Base-by-base conservation (phyloP, 345 rosid species). In the Boechera divaricarpa region DNA sequence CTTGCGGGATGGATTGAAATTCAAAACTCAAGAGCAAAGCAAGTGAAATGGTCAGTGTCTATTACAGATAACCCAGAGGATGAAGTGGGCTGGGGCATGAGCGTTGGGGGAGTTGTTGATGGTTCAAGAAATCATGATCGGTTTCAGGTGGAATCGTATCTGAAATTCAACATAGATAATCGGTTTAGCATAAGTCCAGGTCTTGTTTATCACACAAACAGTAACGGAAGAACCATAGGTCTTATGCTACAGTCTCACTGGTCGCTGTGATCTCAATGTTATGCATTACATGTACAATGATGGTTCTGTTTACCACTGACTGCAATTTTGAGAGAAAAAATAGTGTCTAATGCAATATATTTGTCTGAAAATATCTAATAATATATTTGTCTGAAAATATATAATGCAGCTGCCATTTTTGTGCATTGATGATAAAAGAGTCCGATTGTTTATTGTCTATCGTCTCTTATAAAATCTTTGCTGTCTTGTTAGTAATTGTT, bases 1-100 rank as follows among this genome's bases (percentile, higher is more conserved):
- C 39, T 94, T 45, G 86, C 85, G 3, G 90, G 90, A 72, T 92
- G 98, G 98, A 61, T 90, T 63, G 93, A 94, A 85, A 78, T 87
- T 86, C 82, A 87, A 69, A 83, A 81, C 24, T 79, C 85, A 1
- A 79, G 82, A 69, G 72, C 75, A 48, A 83, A 76, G 75, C 76
- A 72, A 9, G 11, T 91, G 2, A 82, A 84, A 42, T 94, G 97
- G 97, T 90, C 86, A 7, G 72, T 87, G 21, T 86, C 72, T 60
- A 52, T 86, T 48, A 85, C 87, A 56, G 89, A 94, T 65, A 84
- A 79, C 29, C 81, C 85, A 36, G 88, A 89, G 56, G 88, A 88
- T 63, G 98, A 85, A 70, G 53, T 79, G 15, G 92, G 95, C n/a
- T 94, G 95, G 97, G 98, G 97, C 32, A 49, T 86, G 72, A 84